Percentiles rank a stretch among this genome's conserved stretches.
These are phyloP conservation scores for Bertia moriformis DNA, from an alignment of 2,329 filamentous ascomycete species.

Conservation along the genomic window DNA sequence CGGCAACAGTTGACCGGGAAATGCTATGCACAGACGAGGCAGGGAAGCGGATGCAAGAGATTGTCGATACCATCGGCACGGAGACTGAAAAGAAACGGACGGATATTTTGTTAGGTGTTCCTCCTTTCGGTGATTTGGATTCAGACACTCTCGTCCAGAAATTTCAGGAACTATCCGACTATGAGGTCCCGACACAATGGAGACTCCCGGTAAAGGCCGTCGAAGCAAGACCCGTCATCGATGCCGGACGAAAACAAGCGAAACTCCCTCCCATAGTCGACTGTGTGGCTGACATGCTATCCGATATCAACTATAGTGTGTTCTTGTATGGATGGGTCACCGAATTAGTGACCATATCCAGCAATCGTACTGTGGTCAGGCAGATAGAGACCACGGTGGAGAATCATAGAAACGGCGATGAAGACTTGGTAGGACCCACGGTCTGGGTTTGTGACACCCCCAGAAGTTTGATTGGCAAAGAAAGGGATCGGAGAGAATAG, in stretches of 20 bases:
- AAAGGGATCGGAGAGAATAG: constrained; percentile 18
- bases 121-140: constrained; percentile 11
- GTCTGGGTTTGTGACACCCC: constrained; percentile 48
- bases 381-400: constrained; percentile 39
- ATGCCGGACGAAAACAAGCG: constrained; percentile 17
- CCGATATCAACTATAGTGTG: constrained; percentile 40
- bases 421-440: constrained; percentile 32
- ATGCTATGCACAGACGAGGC: constrained; percentile 44
- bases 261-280: constrained; percentile 24
- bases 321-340: constrained; percentile 46
- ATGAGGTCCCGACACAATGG: constrained; percentile 30
- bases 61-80: constrained; percentile 38
- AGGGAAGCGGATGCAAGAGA: constrained; percentile 40
- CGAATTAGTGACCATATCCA: constrained; percentile 39
- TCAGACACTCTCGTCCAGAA: constrained; percentile 9
- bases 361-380: constrained; percentile 42
- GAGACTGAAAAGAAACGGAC: constrained; percentile 33
- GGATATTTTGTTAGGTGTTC: constrained; percentile 32
- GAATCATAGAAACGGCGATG: constrained; percentile 18
- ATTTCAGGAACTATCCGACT: constrained; percentile 27
- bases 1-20: constrained; percentile 29
- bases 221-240: constrained; percentile 8
- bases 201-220: constrained; percentile 30
- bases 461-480: constrained; percentile 45
- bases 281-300: constrained; percentile 27